Evolutionary conservation across 805 yeast genomes (phyloP).

Genomic region (Komagataella mondaviorum): DNA sequence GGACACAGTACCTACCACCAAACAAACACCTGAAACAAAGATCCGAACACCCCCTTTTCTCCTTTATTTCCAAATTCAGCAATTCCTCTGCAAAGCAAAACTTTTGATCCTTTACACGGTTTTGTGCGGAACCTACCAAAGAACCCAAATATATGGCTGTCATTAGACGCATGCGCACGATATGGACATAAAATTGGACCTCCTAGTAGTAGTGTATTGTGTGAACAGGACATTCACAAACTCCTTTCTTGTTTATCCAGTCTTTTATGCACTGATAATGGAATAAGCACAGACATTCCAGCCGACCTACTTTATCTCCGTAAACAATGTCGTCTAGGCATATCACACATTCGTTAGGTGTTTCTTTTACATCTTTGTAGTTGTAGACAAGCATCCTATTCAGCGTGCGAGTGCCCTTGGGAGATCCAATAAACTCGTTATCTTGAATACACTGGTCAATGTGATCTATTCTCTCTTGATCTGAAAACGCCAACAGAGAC

Average conservation of each 20-base stretch:
- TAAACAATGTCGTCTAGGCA: constrained; percentile 82
- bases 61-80: neutral
- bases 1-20: neutral
- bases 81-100: neutral
- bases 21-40: neutral
- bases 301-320: constrained; percentile 81
- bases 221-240: constrained; percentile 82
- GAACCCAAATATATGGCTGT: neutral
- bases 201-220: constrained; percentile 21
- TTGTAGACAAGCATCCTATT: constrained; percentile 83
- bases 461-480: constrained; percentile 44
- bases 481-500: constrained; percentile 9
- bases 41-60: neutral
- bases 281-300: constrained; percentile 90
- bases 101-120: neutral
- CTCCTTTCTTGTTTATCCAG: constrained; percentile 84
- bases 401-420: constrained; percentile 37
- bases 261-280: constrained; percentile 83
- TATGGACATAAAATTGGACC: neutral
- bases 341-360: constrained; percentile 66
- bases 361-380: constrained; percentile 20
- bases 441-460: constrained; percentile 51
- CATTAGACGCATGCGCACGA: neutral
- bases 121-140: neutral
- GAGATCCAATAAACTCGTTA: constrained; percentile 52